phyloP scores from a whole-genome alignment of 768 basidiomycete genomes.

The Leucosporidium creatinivorum region DNA sequence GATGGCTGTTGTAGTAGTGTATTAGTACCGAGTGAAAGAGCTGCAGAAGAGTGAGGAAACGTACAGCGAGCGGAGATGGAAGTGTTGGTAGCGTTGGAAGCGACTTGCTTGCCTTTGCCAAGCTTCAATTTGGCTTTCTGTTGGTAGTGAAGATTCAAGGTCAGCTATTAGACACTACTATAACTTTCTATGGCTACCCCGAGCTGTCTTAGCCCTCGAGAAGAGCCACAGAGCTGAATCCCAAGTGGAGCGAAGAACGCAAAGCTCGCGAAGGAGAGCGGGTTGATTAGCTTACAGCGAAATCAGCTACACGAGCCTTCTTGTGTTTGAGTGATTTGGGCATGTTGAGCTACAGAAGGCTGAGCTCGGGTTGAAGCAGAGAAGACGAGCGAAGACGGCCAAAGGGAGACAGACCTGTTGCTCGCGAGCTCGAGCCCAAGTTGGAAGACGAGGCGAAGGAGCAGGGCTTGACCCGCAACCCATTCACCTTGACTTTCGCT shows the following conservation, averaged over 20 bases:
- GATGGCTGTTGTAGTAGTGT: slow-evolving; percentile 56
- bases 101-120: slow-evolving; percentile 79
- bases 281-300: slow-evolving; percentile 52
- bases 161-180: no score
- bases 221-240: background rate
- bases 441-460: no score
- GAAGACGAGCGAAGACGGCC: no score
- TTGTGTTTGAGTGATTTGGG: slow-evolving; percentile 75
- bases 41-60: slow-evolving; percentile 37
- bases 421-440: no score
- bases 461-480: no score
- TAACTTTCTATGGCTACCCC: background rate
- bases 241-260: background rate
- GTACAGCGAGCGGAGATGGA: slow-evolving; percentile 89
- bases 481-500: no score
- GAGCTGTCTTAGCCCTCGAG: background rate
- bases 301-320: slow-evolving; percentile 80
- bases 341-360: slow-evolving; percentile 46
- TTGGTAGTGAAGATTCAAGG: no score
- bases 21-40: background rate
- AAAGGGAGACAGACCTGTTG: no score
- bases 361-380: no score
- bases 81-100: slow-evolving; percentile 84
- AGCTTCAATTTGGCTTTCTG: slow-evolving; percentile 96
- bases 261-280: background rate